A percentile compares a stretch with the other conserved stretches of the same genome.
Conservation (phyloP, 2,329 filamentous ascomycete species). For the Gyromitra esculenta region DNA sequence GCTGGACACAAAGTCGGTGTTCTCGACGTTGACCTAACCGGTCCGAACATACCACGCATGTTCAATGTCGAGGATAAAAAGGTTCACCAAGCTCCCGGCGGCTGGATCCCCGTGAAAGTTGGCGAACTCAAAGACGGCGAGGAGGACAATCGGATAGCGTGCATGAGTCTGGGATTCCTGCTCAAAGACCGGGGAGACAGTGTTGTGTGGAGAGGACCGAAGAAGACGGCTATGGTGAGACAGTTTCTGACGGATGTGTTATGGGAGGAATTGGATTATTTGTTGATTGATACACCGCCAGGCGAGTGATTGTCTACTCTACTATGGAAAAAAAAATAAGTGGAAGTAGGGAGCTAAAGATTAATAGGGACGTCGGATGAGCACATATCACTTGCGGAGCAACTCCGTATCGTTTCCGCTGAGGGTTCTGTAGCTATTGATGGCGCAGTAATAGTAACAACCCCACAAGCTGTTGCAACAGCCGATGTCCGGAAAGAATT, state of each 20-base stretch:
- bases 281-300: conserved; percentile 94
- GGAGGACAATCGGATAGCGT: conserved; percentile 71
- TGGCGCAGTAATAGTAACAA: conserved; percentile 94
- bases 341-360: background rate
- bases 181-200: conserved; percentile 84
- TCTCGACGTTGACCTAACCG: conserved; percentile 94
- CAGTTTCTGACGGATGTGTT: conserved; percentile 93
- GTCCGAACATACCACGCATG: conserved; percentile 94
- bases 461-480: conserved; percentile 91
- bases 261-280: conserved; percentile 87
- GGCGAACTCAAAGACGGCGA: conserved; percentile 69
- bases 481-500: conserved; percentile 94
- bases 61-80: conserved; percentile 86
- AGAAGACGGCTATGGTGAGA: conserved; percentile 98
- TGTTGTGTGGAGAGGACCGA: conserved; percentile 96
- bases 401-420: conserved; percentile 72
- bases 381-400: conserved; percentile 93
- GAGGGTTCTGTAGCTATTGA: conserved; percentile 68
- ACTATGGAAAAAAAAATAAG: too few relatives aligned
- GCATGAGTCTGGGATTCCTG: conserved; percentile 94
- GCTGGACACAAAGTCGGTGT: conserved; percentile 91
- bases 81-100: conserved; percentile 88
- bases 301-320: conserved; percentile 62
- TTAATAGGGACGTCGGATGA: conserved; percentile 80
- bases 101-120: conserved; percentile 89